Percentiles rank a stretch among this genome's conserved stretches.
Evolutionary conservation across 108 stramenopile species (phyloP).

Genomic region (Pelagomonas calceolata): DNA sequence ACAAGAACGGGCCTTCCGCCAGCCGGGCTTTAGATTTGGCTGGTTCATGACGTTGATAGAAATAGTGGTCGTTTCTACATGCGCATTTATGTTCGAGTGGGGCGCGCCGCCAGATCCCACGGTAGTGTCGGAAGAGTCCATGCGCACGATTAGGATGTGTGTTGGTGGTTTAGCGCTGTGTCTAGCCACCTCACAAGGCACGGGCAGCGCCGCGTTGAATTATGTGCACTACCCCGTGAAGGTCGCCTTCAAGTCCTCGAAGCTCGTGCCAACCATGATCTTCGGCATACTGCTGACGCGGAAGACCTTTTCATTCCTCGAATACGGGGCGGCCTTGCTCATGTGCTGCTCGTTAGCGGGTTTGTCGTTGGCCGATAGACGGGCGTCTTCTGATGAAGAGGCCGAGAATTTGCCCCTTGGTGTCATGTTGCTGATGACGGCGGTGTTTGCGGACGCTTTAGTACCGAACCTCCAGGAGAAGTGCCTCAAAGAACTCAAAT

Average conservation of each 20-base stretch:
- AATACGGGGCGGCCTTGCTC: conserved; percentile 44
- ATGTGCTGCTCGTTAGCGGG: conserved; percentile 21
- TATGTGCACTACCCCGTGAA: conserved; percentile 53
- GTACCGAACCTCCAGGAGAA: conserved; percentile 54
- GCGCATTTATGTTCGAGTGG: background rate
- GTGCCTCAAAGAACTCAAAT: conserved; percentile 2
- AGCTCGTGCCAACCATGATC: conserved; percentile 60
- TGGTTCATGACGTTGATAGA: background rate
- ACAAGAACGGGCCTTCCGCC: background rate
- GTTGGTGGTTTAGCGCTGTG: background rate
- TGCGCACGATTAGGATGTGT: too few relatives aligned
- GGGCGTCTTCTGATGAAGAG: background rate
- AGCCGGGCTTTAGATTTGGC: background rate
- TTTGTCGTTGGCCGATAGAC: background rate
- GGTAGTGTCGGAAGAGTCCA: background rate
- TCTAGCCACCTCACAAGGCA: background rate
- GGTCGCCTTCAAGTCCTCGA: conserved; percentile 53
- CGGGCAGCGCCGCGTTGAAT: background rate
- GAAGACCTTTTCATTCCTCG: conserved; percentile 28
- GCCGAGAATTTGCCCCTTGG: conserved; percentile 26
- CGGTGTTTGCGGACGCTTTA: conserved; percentile 56
- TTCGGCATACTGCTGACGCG: conserved; percentile 32
- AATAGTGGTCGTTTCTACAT: background rate
- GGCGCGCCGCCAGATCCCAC: background rate
- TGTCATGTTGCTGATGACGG: conserved; percentile 31